Evolutionary conservation across 805 yeast species (phyloP).

Genomic region (Ogataea populi-albae): DNA sequence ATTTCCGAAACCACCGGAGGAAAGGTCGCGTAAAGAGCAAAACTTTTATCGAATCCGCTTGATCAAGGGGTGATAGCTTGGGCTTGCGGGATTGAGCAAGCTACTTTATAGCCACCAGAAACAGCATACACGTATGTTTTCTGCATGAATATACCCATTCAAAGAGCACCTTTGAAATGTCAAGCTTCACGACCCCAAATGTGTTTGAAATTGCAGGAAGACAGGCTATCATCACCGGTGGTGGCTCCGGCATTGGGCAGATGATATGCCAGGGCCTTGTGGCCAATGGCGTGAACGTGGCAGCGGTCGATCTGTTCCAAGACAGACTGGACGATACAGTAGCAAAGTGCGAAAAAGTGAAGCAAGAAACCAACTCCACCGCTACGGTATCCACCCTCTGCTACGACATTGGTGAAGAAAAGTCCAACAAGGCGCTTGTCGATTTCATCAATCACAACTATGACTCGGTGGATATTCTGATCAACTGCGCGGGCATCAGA

Average conservation of each 20-base stretch:
- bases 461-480: constrained; percentile 20
- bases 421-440: constrained; percentile 20
- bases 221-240: constrained; percentile 26
- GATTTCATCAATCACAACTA: constrained; percentile 17
- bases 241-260: constrained; percentile 25
- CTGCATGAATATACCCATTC: too few relatives aligned
- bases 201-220: constrained; percentile 21
- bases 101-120: too few relatives aligned
- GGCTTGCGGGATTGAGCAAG: too few relatives aligned
- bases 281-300: constrained; percentile 23
- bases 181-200: constrained; percentile 13
- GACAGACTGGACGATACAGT: constrained; percentile 21
- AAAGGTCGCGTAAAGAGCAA: too few relatives aligned
- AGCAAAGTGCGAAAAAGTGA: constrained; percentile 13
- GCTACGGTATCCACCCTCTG: constrained; percentile 18
- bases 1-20: too few relatives aligned
- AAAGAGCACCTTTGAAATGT: too few relatives aligned
- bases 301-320: constrained; percentile 20
- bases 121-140: too few relatives aligned
- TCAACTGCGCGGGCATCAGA: constrained; percentile 25
- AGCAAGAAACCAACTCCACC: constrained; percentile 16
- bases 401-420: constrained; percentile 20
- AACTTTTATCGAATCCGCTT: too few relatives aligned
- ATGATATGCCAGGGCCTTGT: constrained; percentile 20
- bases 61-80: too few relatives aligned